Evolutionary conservation across 192 early-diverging fungal genomes (phyloP), one percentile per base, ranked within the genome.

Genomic region (Podila clonocystis): DNA sequence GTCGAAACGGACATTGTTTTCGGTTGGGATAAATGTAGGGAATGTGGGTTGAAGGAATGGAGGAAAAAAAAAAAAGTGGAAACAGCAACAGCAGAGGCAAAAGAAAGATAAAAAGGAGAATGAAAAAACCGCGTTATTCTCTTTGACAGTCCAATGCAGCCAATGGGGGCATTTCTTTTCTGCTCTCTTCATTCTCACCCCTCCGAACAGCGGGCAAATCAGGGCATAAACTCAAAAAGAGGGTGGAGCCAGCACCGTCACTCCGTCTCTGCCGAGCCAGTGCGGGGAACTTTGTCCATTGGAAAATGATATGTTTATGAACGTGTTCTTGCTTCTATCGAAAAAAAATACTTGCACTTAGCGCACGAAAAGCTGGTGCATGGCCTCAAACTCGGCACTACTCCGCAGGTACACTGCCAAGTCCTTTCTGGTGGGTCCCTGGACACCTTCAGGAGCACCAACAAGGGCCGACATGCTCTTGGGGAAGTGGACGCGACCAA

Each of bases 351-450:
- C 9, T n/a, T 52, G 2, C 49, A 22, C n/a, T 60, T 59, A 80
- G 24, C 77, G 77, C 17, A 80, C 77, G 73, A 80, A 80, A 13
- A 80, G 62, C 63, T 73, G 70, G 49, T 80, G 77, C 77, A 80
- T 80, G 2, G 77, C 71, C 52, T 80, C 77, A 55, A 80, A 80
- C 49, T 80, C 77, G 5, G 77, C 59, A 30, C 62, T 64, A 31
- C 71, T 80, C 41, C 71, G 38, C 28, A 80, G 62, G 28, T 68
- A 80, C 19, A 80, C 77, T 20, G 77, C 65, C 45, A 80, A 62
- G 55, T 80, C 77, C 26, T 71, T 80, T 26, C 77, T 33, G 26
- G 62, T 60, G 1, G 50, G 59, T 6, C 28, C 45, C n/a, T 72
- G 70, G 26, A 48, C 33, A 19, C 62, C 30, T 15, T 67, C 70